phyloP scores from a whole-genome alignment of 495 filamentous ascomycete species.

The Darksidea phi region DNA sequence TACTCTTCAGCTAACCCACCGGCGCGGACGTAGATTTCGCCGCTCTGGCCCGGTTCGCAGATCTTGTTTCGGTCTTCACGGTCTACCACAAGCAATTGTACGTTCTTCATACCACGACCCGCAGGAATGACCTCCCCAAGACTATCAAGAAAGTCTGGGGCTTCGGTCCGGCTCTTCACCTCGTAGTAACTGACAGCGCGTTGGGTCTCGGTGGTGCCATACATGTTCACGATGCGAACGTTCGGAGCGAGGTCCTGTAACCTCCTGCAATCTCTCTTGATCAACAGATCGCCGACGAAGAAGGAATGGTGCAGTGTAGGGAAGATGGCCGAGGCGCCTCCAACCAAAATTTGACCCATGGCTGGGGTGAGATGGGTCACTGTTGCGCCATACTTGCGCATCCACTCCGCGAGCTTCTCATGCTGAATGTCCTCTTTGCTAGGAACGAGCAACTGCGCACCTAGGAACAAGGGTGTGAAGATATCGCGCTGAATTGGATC shows the following conservation, averaged over 20 bases:
- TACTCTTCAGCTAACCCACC: constrained; percentile 90
- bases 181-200: constrained; percentile 85
- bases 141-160: constrained; percentile 66
- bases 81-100: constrained; percentile 89
- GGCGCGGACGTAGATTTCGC: constrained; percentile 86
- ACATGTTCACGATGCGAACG: constrained; percentile 83
- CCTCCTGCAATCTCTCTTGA: constrained; percentile 78
- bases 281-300: constrained; percentile 92
- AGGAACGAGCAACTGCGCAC: constrained; percentile 78
- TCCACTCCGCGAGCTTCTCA: constrained; percentile 89
- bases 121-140: constrained; percentile 81
- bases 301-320: constrained; percentile 76
- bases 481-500: constrained; percentile 93
- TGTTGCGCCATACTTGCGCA: constrained; percentile 72
- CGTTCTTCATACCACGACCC: constrained; percentile 87
- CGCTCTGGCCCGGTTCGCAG: constrained; percentile 78
- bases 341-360: constrained; percentile 90
- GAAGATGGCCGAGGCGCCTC: constrained; percentile 76
- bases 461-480: constrained; percentile 89
- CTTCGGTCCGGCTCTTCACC: constrained; percentile 65
- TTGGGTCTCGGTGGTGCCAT: constrained; percentile 88
- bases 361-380: constrained; percentile 92
- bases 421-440: constrained; percentile 82
- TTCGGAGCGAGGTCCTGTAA: constrained; percentile 78
- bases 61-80: constrained; percentile 67